A percentile compares a stretch with the other conserved stretches of the same genome.
Evolutionary conservation across 1,284 basidiomycete species (phyloP).

Genomic region (Porodaedalea pini): DNA sequence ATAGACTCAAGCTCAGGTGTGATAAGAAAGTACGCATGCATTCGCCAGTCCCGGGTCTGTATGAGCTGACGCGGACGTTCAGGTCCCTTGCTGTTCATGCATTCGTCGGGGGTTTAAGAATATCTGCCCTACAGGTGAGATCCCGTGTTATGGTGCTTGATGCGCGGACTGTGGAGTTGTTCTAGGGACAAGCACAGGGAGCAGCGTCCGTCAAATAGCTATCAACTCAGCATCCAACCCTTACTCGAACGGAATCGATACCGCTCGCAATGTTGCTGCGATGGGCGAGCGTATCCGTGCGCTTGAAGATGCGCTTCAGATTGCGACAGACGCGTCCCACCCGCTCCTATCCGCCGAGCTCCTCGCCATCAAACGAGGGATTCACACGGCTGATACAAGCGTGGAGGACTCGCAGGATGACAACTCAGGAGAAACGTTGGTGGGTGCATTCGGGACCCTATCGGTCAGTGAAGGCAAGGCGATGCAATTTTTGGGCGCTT

Average conservation of each 20-base stretch:
- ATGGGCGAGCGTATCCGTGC: slow-evolving; percentile 22
- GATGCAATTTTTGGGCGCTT: slow-evolving; percentile 4
- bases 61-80: not conserved
- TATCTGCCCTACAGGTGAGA: slow-evolving; percentile 23
- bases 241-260: slow-evolving; percentile 21
- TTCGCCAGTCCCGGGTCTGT: not conserved
- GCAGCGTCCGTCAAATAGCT: not conserved
- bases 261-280: slow-evolving; percentile 16
- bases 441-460: slow-evolving; percentile 8
- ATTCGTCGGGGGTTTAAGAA: slow-evolving; percentile 5
- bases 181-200: not conserved
- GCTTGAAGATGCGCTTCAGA: slow-evolving; percentile 25
- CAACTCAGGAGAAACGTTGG: not conserved
- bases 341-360: slow-evolving; percentile 25
- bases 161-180: no score
- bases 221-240: not conserved
- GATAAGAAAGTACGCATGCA: slow-evolving; percentile 17
- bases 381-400: not conserved
- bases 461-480: slow-evolving; percentile 1
- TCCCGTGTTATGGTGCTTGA: no score
- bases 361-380: not conserved
- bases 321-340: slow-evolving; percentile 20
- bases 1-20: slow-evolving; percentile 16
- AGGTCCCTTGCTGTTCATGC: slow-evolving; percentile 17
- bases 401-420: not conserved